Evolutionary conservation across 2,329 filamentous ascomycete species (phyloP).

Genomic region (Tolypocladium amazonense): DNA sequence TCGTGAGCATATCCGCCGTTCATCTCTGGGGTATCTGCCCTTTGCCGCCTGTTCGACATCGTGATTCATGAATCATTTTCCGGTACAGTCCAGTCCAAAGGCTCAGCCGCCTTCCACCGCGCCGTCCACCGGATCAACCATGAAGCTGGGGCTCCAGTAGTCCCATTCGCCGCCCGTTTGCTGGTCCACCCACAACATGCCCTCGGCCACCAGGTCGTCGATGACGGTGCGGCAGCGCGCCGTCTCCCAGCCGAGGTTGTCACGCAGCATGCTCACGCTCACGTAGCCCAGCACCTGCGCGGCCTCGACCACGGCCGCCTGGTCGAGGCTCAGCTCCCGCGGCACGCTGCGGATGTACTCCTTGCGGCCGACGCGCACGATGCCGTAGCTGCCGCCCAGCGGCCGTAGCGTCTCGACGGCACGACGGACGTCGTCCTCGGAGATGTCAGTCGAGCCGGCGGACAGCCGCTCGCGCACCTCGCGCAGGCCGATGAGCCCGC

Average conservation of each 20-base stretch:
- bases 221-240: conserved; percentile 81
- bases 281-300: conserved; percentile 85
- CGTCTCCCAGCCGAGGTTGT: conserved; percentile 77
- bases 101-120: conserved; percentile 4
- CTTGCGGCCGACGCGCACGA: conserved; percentile 73
- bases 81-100: neutral
- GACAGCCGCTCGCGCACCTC: conserved; percentile 72
- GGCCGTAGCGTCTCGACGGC: conserved; percentile 82
- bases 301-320: conserved; percentile 83
- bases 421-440: conserved; percentile 85
- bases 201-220: conserved; percentile 79
- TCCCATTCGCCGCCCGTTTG: conserved; percentile 72
- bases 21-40: neutral
- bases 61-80: neutral
- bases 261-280: conserved; percentile 76
- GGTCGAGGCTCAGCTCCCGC: conserved; percentile 90
- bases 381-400: conserved; percentile 77
- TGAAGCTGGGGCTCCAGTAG: conserved; percentile 83
- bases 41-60: neutral
- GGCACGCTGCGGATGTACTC: conserved; percentile 87
- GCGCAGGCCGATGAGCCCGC: conserved; percentile 74
- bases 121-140: conserved; percentile 33
- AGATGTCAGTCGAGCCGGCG: conserved; percentile 52
- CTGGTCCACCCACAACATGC: conserved; percentile 88
- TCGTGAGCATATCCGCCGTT: neutral